Evolutionary conservation across 2,329 filamentous ascomycete genomes (phyloP), one percentile per base, ranked within the genome.

Genomic region (Gremmenia infestans): DNA sequence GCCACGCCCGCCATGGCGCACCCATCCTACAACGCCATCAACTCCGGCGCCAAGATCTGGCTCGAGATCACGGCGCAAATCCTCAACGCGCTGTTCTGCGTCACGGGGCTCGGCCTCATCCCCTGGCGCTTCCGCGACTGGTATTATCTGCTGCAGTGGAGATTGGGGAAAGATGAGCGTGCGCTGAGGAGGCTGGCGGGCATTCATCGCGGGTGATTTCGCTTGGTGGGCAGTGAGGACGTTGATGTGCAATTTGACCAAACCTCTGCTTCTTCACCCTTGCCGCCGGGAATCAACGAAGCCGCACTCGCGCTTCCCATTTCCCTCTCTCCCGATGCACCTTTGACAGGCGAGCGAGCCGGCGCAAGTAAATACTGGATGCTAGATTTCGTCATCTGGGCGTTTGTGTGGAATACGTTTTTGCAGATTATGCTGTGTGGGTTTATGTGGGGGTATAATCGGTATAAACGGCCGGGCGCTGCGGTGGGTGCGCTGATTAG

Each of bases 41-140:
- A 89, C 64, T 89, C 86, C 0, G 83, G 88, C 1, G 81, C 89
- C 15, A 79, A 87, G 23, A 85, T 83, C 54, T 95, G 91, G 90
- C 81, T 96, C 60, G 90, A 96, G 71, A 86, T 83, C 65, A 87
- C 91, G 68, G 87, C 86, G 2, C 90, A 94, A 68, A 87, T 95
- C 55, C 74, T 92, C 25, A 94, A 91, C 66, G 87, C 80, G 0
- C 79, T 95, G 0, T 95, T 95, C 77, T 93, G 89, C 71, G 84
- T 94, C 9, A 92, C 89, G 1, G 90, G 85, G 0, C 90, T 94
- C 58, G 90, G 90, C 0, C 77, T 94, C n/a, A 85, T 87, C 1
- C 90, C 90, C 0, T 95, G 89, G 90, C 81, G 90, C 17, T 87
- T 91, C 63, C 79, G 90, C 39, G 90, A 95, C 67, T 72, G 89